A percentile compares a stretch with the other conserved stretches of the same genome.
phyloP scores from a whole-genome alignment of 805 yeast species.

The Saitoella complicata region DNA sequence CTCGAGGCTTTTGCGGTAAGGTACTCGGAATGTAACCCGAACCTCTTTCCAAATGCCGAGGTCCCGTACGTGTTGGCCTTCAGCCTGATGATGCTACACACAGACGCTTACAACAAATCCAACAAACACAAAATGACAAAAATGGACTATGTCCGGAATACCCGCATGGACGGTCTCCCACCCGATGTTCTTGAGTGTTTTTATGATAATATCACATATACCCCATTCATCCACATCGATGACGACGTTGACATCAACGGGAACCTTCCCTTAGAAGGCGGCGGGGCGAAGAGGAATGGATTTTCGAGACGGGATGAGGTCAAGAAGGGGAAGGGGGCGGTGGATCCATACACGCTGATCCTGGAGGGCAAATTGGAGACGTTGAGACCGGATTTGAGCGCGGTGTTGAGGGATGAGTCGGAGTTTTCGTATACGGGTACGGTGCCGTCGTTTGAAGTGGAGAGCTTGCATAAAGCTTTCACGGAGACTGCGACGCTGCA shows the following conservation, averaged over 20 bases:
- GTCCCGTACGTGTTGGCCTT: conserved; percentile 48
- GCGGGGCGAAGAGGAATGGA: no score
- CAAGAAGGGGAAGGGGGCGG: conserved; percentile 15
- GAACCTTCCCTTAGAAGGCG: no score
- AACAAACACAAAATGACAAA: conserved; percentile 54
- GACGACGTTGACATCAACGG: conserved; percentile 15
- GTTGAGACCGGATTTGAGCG: conserved; percentile 20
- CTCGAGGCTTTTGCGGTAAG: conserved; percentile 39
- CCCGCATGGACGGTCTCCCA: conserved; percentile 22
- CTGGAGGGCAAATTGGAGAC: conserved; percentile 21
- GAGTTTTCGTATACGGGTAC: conserved; percentile 17
- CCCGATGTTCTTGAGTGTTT: conserved; percentile 31
- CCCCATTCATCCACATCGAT: conserved; percentile 37
- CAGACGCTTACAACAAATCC: conserved; percentile 53
- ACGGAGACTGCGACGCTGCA: conserved; percentile 21
- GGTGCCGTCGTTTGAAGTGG: conserved; percentile 14
- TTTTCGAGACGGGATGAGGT: conserved; percentile 18
- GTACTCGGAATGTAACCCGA: conserved; percentile 31
- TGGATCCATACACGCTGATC: conserved; percentile 23
- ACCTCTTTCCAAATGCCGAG: conserved; percentile 26
- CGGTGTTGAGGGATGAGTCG: conserved; percentile 15
- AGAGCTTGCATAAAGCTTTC: conserved; percentile 16
- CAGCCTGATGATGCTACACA: conserved; percentile 54
- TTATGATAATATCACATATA: conserved; percentile 48
- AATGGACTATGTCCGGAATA: conserved; percentile 40